Evolutionary conservation across 805 yeast species (phyloP), one percentile per base, ranked within the genome.

Genomic region (Teunomyces panamensis): DNA sequence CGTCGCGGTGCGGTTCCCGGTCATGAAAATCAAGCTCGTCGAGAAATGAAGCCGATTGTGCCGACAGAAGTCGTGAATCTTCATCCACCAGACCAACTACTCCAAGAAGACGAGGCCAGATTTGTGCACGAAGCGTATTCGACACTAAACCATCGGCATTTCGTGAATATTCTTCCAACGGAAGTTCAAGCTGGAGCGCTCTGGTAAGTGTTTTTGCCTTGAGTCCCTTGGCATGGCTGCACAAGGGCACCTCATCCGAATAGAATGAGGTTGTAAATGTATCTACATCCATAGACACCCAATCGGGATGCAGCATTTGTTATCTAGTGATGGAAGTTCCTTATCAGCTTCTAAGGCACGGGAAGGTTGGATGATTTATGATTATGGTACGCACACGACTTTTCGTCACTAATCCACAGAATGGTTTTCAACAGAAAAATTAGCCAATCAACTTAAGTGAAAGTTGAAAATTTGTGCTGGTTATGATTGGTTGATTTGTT

Each of bases 1-100:
- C 94, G 59, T 89, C 96, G 44, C 67, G 68, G 59, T 87, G 96
- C 2, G 72, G 68, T 0, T 68, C 68, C 41, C 74, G 54, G 35
- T 73, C 68, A 42, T 54, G 48, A 14, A 49, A 47, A 39, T 52
- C 47, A 35, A 60, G 44, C 53, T 49, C 49, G 7, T 42, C 48
- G 8, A 49, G 44, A 6, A 49, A 16, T 6, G 41, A 13, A 5
- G 47, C 36, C 3, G 47, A 29, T 2, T 36, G 10, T 3, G 35
- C 16, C 9, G 49, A 35, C 13, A 24, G 28, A n/a, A 46, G 39
- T 9, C 43, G 39, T 11, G 17, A 20, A 8, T 20, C 30, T 13
- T 9, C 14, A 13, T 10, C 34, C 24, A 20, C 8, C 9, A 10
- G 36, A 9, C 36, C 36, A n/a, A 13, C 41, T 28, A 72, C 43